Evolutionary conservation across 441 rosid species (phyloP).

Genomic region (Arabidopsis lyrata): DNA sequence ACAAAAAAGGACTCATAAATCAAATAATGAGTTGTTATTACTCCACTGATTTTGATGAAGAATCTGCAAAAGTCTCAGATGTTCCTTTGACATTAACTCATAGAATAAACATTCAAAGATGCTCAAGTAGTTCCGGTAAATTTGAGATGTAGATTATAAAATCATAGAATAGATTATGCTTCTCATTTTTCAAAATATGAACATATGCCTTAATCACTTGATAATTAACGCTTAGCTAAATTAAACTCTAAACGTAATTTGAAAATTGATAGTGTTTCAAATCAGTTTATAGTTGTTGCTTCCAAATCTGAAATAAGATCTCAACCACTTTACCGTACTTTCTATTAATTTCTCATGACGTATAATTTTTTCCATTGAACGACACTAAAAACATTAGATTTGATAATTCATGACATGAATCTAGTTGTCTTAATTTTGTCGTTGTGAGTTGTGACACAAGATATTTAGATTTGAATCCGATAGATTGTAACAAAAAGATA

Average conservation of each 20-base stretch:
- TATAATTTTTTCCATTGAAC: background rate
- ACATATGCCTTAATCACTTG: background rate
- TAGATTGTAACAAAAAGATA: background rate
- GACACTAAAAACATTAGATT: background rate
- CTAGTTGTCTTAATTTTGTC: no score
- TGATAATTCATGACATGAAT: background rate
- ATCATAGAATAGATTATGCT: background rate
- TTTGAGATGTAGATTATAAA: slow-evolving; percentile 4
- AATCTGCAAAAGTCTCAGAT: slow-evolving; percentile 23
- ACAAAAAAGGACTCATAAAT: background rate
- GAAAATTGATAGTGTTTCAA: background rate
- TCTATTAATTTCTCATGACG: background rate
- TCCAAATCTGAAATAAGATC: slow-evolving; percentile 15
- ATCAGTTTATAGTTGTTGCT: background rate
- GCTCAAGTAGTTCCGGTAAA: slow-evolving; percentile 15
- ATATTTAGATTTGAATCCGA: no score
- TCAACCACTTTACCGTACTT: slow-evolving; percentile 12
- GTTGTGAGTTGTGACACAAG: no score
- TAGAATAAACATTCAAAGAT: slow-evolving; percentile 12
- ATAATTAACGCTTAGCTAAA: background rate
- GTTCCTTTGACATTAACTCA: slow-evolving; percentile 29
- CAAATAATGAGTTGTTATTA: slow-evolving; percentile 32
- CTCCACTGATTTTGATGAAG: slow-evolving; percentile 36
- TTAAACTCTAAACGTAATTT: background rate
- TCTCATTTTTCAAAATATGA: background rate